Evolutionary conservation across 331 rosid species (phyloP), one percentile per base, ranked within the genome.

Genomic region (Arachis monticola): DNA sequence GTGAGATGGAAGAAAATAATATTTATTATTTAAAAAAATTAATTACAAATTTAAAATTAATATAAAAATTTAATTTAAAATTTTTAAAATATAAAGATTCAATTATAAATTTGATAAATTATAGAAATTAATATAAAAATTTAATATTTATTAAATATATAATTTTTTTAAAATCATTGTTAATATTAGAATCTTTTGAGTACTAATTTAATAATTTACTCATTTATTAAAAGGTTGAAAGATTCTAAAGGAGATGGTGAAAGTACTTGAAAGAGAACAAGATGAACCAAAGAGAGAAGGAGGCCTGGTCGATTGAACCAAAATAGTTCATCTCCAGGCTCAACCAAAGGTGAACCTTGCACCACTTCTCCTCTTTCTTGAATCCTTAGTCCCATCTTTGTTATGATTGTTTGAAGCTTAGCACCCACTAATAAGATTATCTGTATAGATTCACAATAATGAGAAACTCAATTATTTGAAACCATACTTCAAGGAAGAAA

Each of bases 261-360:
- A 77, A 22, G 38, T 45, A 88, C 96, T 91, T 83, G 92, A 61
- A 91, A 89, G 52, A 91, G 88, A 60, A 81, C 87, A 61, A 87
- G 69, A 73, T 89, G 94, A 74, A 91, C 61, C 73, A 86, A 67
- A 47, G 57, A 85, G 70, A 91, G 97, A 62, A 85, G 70, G 69
- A 89, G 70, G 1, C 63, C 52, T 0, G 97, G 97, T 7, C 44
- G 41, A 9, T 85, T 88, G 70, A 91, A 91, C 97, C 97, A 91
- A 59, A 91, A 91, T 44, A 83, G 82, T 1, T 89, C 80, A 63
- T 91, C 92, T 1, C 87, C 79, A 22, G 88, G 87, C 70, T 91
- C 81, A 58, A 91, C 95, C 66, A 85, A 46, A 10, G 90, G 97
- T 55, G 77, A 83, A 58, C 97, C 97, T 71, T 55, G 84, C 6